Conservation (phyloP, 176 grass and related monocot genomes). For the Carex cristatella region DNA sequence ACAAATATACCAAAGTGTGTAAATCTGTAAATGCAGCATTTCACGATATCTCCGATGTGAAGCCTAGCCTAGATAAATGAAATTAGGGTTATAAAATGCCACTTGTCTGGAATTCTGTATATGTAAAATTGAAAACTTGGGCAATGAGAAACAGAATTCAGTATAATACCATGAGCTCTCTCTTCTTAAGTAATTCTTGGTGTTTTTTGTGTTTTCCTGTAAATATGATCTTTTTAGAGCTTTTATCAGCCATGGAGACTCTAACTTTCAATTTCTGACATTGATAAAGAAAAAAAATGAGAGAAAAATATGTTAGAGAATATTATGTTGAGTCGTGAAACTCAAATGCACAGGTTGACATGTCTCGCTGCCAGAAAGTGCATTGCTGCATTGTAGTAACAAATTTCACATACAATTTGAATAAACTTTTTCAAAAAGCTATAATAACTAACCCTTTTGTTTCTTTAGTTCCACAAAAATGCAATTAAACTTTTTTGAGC, state of each 20-base stretch:
- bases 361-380: background rate
- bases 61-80: slow-evolving; percentile 67
- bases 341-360: background rate
- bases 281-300: slow-evolving; percentile 1
- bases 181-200: slow-evolving; percentile 74
- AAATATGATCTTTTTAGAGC: slow-evolving; percentile 69
- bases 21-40: slow-evolving; percentile 75
- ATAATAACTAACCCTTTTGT: background rate
- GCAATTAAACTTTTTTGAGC: background rate
- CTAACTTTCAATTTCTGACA: slow-evolving; percentile 72
- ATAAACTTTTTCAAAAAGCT: background rate
- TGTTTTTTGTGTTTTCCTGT: slow-evolving; percentile 72
- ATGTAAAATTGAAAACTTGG: slow-evolving; percentile 11
- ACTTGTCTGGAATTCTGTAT: slow-evolving; percentile 7
- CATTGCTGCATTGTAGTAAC: slow-evolving; percentile 9
- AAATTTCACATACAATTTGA: background rate
- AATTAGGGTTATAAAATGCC: slow-evolving; percentile 6
- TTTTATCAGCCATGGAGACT: slow-evolving; percentile 65
- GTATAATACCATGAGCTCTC: slow-evolving; percentile 72
- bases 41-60: slow-evolving; percentile 72
- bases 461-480: background rate
- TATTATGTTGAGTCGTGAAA: background rate
- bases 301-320: background rate
- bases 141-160: slow-evolving; percentile 22
- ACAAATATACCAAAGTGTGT: slow-evolving; percentile 96